These are phyloP conservation scores for Cladobotryum protrusum DNA, from an alignment of 2,329 filamentous ascomycete species.

Conservation along the genomic window DNA sequence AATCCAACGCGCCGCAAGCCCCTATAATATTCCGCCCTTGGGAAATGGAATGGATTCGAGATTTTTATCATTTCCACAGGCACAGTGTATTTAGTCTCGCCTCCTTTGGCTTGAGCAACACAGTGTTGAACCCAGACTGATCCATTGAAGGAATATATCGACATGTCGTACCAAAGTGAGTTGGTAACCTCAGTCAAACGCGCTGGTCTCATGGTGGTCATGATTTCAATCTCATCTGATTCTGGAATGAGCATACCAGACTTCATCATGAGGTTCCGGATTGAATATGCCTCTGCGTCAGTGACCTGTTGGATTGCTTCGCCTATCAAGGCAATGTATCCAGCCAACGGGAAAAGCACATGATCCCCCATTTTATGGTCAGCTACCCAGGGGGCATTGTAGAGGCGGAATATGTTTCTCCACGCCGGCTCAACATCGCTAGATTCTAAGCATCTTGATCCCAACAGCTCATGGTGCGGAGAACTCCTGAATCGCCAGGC, in stretches of 20 bases:
- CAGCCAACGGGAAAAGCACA: constrained; percentile 38
- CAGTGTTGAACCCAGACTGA: constrained; percentile 9
- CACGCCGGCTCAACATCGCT: constrained; percentile 30
- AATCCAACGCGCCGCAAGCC: constrained; percentile 6
- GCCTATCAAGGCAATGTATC: constrained; percentile 36
- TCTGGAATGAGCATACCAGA: constrained; percentile 10
- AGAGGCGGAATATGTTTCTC: constrained; percentile 32
- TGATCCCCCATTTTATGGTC: constrained; percentile 36
- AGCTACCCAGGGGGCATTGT: constrained; percentile 37
- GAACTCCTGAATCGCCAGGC: constrained; percentile 18
- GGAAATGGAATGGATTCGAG: constrained; percentile 1
- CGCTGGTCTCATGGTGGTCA: constrained; percentile 11
- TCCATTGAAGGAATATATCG: constrained; percentile 12
- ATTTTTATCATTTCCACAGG: too few relatives aligned
- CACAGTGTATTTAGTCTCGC: background rate
- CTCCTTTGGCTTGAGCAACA: constrained; percentile 7
- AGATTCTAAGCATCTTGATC: constrained; percentile 22
- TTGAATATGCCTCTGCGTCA: background rate
- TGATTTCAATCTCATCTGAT: constrained; percentile 10
- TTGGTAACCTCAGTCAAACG: constrained; percentile 9
- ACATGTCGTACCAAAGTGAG: constrained; percentile 13
- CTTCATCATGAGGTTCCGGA: constrained; percentile 12
- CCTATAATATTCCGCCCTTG: background rate
- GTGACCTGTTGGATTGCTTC: constrained; percentile 29
- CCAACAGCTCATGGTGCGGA: constrained; percentile 25